A percentile compares a stretch with the other conserved stretches of the same genome.
Evolutionary conservation across 345 rosid genomes (phyloP).

Genomic region (Hibiscus syriacus): DNA sequence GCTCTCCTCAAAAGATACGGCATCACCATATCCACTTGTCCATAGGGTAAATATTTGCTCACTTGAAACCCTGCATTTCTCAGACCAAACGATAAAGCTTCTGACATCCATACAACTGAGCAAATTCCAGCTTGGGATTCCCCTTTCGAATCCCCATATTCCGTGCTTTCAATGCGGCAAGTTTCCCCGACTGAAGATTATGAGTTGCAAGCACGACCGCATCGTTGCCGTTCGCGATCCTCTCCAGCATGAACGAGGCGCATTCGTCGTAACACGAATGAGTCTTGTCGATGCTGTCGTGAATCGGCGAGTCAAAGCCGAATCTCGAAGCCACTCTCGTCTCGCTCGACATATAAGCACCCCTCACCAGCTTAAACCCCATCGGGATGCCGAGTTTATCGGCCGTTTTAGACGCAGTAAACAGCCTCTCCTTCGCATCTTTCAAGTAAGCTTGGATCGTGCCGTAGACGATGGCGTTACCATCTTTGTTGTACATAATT

Average conservation of each 20-base stretch:
- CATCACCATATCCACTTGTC: constrained; percentile 58
- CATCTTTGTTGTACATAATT: constrained; percentile 33
- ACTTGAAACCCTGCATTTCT: constrained; percentile 81
- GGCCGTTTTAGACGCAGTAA: constrained; percentile 41
- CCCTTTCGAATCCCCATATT: constrained; percentile 54
- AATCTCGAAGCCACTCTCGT: constrained; percentile 44
- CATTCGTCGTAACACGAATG: constrained; percentile 74
- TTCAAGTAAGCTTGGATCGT: constrained; percentile 81
- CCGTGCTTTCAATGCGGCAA: constrained; percentile 48
- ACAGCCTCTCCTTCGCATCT: constrained; percentile 64
- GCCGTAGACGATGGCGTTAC: constrained; percentile 45
- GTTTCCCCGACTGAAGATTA: constrained; percentile 75
- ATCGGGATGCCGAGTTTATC: constrained; percentile 49
- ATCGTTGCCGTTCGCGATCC: constrained; percentile 38
- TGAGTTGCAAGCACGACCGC: constrained; percentile 82
- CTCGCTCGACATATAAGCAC: constrained; percentile 85
- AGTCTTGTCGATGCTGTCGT: constrained; percentile 58
- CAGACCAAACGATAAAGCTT: constrained; percentile 62
- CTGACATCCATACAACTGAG: constrained; percentile 90
- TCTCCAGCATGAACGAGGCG: constrained; percentile 62
- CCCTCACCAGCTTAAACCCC: constrained; percentile 88
- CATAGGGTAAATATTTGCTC: constrained; percentile 85
- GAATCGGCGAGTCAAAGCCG: constrained; percentile 71
- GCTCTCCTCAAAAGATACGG: constrained; percentile 88
- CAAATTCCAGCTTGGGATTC: constrained; percentile 58